Base-by-base conservation (phyloP, 2,329 filamentous ascomycete genomes). In the Colletotrichum abscissum region DNA sequence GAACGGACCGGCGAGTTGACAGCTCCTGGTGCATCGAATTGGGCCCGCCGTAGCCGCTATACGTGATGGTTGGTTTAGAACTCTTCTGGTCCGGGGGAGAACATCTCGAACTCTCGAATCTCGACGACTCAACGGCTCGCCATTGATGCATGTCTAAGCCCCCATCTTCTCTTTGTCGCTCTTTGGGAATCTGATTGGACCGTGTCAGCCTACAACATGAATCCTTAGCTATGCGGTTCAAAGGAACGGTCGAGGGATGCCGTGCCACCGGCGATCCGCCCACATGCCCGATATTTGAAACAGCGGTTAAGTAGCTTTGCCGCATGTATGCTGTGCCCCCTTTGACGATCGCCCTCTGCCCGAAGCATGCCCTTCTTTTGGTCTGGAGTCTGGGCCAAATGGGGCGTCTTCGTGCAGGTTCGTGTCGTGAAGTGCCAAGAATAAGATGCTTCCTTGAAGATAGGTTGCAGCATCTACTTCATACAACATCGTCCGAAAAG, bases 221-320 rank as follows among this genome's bases (percentile, higher is more conserved):
- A 59, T 63, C 69, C 69, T 33, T 38, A 22, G 54, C 58, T 66
- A 26, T 33, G 58, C 54, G 54, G 33, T 49, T 46, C 46, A 38
- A 42, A 30, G 52, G 33, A 28, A 16, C 42, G 42, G 28, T 52
- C 63, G 58, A 72, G 59, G 55, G 70, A 49, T 67, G 66, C 35
- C 55, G 66, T 42, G 22, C n/a, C 66, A n/a, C 38, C 65, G 55
- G 35, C 59, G 66, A 69, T 59, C 66, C 66, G 70, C 66, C 70
- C 70, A 72, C 66, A 49, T 33, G 46, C 70, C 58, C 66, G 55
- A 56, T 60, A 70, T 73, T 60, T 73, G 70, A 73, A 73, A 73
- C 70, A 73, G 70, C 60, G 66, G 70, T 59, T 60, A 69, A 69
- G 70, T 55, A 60, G 70, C 59, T 59, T 49, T 60, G 66, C 70